Evolutionary conservation across 1,139 yeast genomes (phyloP).

Genomic region (Hanseniaspora gamundiae): DNA sequence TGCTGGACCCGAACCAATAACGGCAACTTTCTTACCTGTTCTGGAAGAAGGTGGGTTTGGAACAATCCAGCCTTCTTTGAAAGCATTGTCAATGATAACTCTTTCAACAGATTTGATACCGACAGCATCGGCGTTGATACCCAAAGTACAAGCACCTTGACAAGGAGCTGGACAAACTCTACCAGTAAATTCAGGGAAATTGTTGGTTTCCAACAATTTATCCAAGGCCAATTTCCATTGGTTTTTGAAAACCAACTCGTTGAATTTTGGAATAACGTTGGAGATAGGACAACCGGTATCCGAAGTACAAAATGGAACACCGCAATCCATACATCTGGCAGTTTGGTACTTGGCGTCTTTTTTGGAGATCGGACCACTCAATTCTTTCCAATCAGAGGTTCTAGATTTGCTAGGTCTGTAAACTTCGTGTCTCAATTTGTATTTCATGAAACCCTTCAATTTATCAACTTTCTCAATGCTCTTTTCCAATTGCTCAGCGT

Average conservation of each 20-base stretch:
- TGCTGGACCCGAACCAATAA: conserved; percentile 95
- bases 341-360: conserved; percentile 85
- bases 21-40: conserved; percentile 76
- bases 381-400: conserved; percentile 85
- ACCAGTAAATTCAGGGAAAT: conserved; percentile 97
- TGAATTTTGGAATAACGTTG: conserved; percentile 95
- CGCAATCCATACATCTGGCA: conserved; percentile 99
- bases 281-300: conserved; percentile 98
- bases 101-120: conserved; percentile 94
- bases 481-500: conserved; percentile 51
- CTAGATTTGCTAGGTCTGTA: conserved; percentile 71
- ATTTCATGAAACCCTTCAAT: conserved; percentile 85
- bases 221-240: conserved; percentile 93
- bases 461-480: conserved; percentile 58
- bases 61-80: conserved; percentile 91
- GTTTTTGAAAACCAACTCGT: conserved; percentile 88
- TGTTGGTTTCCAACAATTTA: conserved; percentile 87
- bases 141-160: conserved; percentile 95
- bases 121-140: conserved; percentile 89
- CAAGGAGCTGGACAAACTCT: conserved; percentile 99
- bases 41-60: conserved; percentile 70
- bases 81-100: conserved; percentile 92
- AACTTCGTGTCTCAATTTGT: conserved; percentile 77
- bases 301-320: conserved; percentile 97
- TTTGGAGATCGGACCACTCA: conserved; percentile 68